Conservation (phyloP, 345 rosid species). For the Eucalyptus albens region DNA sequence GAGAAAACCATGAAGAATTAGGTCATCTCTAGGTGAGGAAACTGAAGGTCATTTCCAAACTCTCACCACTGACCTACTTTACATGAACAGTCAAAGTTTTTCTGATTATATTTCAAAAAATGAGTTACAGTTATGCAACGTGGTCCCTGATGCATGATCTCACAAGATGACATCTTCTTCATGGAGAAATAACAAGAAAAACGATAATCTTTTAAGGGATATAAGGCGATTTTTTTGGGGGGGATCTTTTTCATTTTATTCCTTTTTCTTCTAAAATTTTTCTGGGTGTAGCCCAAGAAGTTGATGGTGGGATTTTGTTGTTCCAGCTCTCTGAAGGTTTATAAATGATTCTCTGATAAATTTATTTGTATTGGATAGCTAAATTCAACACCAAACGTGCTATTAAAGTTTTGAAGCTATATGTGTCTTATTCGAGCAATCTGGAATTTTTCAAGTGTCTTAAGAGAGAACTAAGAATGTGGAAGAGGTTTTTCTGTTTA, state of each 20-base stretch:
- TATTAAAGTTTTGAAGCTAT: not conserved
- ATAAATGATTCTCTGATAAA: not conserved
- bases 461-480: not conserved
- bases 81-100: not conserved
- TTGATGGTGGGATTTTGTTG: not conserved
- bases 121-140: not conserved
- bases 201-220: not conserved
- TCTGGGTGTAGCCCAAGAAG: not conserved
- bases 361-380: not conserved
- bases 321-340: not conserved
- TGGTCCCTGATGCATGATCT: not conserved
- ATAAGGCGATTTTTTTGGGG: not conserved
- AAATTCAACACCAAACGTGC: not conserved
- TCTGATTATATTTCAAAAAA: not conserved
- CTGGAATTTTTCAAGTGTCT: not conserved
- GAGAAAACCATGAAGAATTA: not conserved
- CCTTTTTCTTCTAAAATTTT: not conserved
- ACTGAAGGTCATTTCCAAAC: not conserved
- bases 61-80: not conserved
- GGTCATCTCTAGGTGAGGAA: not conserved
- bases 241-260: not conserved
- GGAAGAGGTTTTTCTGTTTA: not conserved
- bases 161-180: not conserved
- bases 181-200: not conserved
- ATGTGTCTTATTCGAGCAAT: not conserved